A percentile compares a stretch with the other conserved stretches of the same genome.
Conservation (phyloP, 108 stramenopile genomes). For the Cafeteria roenbergensis region DNA sequence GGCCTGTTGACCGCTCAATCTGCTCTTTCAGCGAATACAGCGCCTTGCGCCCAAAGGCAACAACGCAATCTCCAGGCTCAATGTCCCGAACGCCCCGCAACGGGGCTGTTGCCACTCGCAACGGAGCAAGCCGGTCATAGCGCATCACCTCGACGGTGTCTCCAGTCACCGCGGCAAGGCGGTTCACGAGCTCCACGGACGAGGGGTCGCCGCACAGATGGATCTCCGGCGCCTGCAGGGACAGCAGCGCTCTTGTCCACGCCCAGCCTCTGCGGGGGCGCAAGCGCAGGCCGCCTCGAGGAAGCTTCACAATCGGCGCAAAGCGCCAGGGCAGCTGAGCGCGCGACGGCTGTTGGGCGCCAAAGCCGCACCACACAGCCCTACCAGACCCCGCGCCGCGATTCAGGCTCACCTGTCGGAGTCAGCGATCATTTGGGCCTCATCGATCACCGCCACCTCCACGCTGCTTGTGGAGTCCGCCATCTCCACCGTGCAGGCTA, state of each 20-base stretch:
- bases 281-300: too few relatives aligned
- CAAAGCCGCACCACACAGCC: neutral
- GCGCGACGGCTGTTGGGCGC: too few relatives aligned
- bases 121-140: constrained; percentile 66
- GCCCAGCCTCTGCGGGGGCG: constrained; percentile 61
- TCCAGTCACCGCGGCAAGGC: constrained; percentile 51
- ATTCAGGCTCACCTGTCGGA: constrained; percentile 11
- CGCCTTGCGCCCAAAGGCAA: constrained; percentile 68
- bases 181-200: constrained; percentile 54
- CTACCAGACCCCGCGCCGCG: neutral
- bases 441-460: constrained; percentile 84
- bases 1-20: constrained; percentile 60
- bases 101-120: constrained; percentile 37
- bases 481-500: constrained; percentile 74
- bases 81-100: constrained; percentile 14
- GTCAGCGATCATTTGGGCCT: constrained; percentile 81
- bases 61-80: constrained; percentile 38
- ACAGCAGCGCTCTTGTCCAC: constrained; percentile 75
- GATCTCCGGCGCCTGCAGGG: constrained; percentile 65
- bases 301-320: too few relatives aligned
- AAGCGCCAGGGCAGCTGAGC: too few relatives aligned
- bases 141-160: constrained; percentile 68
- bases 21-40: constrained; percentile 64
- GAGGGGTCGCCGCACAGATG: constrained; percentile 81
- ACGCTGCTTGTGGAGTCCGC: constrained; percentile 38